phyloP scores from a whole-genome alignment of 2,329 filamentous ascomycete species.

The Volutella citrinella region DNA sequence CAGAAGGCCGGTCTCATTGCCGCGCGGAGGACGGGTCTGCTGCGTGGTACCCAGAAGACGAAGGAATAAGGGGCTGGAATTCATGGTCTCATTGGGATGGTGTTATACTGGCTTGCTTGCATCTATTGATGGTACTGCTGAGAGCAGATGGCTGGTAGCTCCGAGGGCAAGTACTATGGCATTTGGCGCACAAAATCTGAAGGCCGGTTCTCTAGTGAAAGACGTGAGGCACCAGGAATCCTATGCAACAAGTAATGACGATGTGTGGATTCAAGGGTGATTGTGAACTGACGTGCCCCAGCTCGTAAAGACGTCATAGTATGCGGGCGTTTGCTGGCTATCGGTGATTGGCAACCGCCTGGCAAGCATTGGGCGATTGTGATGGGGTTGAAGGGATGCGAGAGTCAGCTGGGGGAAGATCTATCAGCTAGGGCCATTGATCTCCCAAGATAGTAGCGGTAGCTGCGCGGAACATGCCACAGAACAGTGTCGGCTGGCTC shows the following conservation, averaged over 20 bases:
- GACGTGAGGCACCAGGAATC: constrained; percentile 26
- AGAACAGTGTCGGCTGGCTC: neutral
- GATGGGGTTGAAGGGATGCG: no score
- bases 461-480: no score
- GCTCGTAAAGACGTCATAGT: no score
- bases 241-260: constrained; percentile 18
- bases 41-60: constrained; percentile 99
- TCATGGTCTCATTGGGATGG: constrained; percentile 60
- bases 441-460: no score
- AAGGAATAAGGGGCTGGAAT: constrained; percentile 75
- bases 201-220: constrained; percentile 25
- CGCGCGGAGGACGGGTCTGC: constrained; percentile 98
- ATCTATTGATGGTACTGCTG: constrained; percentile 53
- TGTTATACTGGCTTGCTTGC: constrained; percentile 62
- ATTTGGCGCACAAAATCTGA: constrained; percentile 45
- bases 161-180: constrained; percentile 47
- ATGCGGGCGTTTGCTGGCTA: no score
- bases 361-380: no score
- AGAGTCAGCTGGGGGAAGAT: no score
- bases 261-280: constrained; percentile 20
- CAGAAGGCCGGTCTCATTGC: constrained; percentile 99
- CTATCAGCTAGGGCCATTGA: no score
- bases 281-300: no score
- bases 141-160: constrained; percentile 47
- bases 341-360: no score